Evolutionary conservation across 495 filamentous ascomycete genomes (phyloP).

Genomic region (Neurospora sublineolata): DNA sequence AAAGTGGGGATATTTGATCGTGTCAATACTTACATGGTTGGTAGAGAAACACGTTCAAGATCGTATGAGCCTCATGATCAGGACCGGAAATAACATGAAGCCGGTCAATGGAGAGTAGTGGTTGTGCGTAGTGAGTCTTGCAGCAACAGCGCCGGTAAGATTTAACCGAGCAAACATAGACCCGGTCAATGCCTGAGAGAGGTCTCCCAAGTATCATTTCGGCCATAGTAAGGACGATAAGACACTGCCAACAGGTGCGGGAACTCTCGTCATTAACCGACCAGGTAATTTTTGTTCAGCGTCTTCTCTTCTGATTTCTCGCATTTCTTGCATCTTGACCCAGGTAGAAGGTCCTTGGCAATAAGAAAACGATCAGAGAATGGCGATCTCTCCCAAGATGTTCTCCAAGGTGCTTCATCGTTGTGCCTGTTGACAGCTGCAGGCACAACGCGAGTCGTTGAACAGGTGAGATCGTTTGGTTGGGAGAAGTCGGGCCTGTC

Average conservation of each 20-base stretch:
- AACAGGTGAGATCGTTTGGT: neutral
- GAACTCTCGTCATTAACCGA: neutral
- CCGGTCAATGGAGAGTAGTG: too few relatives aligned
- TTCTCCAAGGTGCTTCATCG: neutral
- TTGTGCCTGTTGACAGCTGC: too few relatives aligned
- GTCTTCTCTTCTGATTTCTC: too few relatives aligned
- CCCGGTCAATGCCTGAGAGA: neutral
- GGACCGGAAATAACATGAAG: too few relatives aligned
- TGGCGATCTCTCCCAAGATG: rapidly evolving
- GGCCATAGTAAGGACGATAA: neutral
- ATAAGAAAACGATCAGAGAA: neutral
- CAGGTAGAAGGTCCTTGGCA: neutral
- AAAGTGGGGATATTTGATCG: too few relatives aligned
- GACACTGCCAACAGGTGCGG: neutral
- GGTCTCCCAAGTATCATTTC: neutral
- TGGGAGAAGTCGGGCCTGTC: rapidly evolving
- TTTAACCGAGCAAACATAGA: too few relatives aligned
- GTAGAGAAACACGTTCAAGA: too few relatives aligned
- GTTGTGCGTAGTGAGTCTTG: too few relatives aligned
- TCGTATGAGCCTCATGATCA: too few relatives aligned
- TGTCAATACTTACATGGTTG: too few relatives aligned
- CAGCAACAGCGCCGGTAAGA: too few relatives aligned
- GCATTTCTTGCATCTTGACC: neutral
- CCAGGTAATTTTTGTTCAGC: neutral
- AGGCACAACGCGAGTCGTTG: too few relatives aligned